Evolutionary conservation across 805 yeast genomes (phyloP), one percentile per base, ranked within the genome.

Genomic region (Maudiozyma saulgeensis): DNA sequence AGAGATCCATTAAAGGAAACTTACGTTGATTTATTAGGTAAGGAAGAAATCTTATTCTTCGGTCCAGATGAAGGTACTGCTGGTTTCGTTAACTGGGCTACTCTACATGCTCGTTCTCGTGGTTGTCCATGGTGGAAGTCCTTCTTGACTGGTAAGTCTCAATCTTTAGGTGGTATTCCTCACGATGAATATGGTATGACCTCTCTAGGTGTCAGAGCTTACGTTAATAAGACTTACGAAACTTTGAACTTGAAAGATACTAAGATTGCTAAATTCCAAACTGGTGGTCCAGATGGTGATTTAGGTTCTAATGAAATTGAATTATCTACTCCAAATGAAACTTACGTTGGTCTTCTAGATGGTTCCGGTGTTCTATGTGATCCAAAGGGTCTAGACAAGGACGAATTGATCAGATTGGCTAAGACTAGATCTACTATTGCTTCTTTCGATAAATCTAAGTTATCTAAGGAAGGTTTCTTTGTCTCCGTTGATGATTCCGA

Each of bases 1-100:
- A 80, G 79, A 52, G 89, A 89, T 47, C 89, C 91, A 43, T 78
- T 82, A 55, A 82, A 87, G 71, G 95, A 85, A 60, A 73, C 80
- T 49, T 84, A 89, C 64, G 90, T 91, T 47, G 98, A 91, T 66
- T 73, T 87, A 50, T 83, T 87, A 66, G 79, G 80, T 50, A 78
- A 84, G 62, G 87, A 86, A 45, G 99, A 91, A 74, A 91, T 93
- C 59, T 73, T 93, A 58, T 91, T 87, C 68, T 84, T 91, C 82
- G 99, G 99, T 49, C 99, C 99, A n/a, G 99, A 91, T 71, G 99
- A 91, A 75, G 95, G 96, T 67, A 90, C 98, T 47, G 98, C 99
- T 19, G 84, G 84, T 23, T 83, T 86, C 62, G 96, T 89, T 47
- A 90, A 93, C 68, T 91, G 98, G 98, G 98, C 99, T 11, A 93